Conservation (phyloP, 768 basidiomycete species). For the Mycena polygramma region DNA sequence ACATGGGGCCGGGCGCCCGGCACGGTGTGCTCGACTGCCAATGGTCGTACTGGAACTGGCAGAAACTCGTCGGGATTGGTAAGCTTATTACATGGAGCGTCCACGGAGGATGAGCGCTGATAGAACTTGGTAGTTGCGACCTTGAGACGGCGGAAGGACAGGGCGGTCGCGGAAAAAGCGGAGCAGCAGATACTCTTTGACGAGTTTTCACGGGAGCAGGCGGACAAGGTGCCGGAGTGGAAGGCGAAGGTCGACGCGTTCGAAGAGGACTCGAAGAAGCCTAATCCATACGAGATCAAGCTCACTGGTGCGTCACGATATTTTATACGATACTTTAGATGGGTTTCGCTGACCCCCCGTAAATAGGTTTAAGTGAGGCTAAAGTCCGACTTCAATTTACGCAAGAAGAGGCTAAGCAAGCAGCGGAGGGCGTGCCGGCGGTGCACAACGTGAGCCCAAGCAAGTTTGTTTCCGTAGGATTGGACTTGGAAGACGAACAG, state of each 20-base stretch:
- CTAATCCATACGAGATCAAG: background rate
- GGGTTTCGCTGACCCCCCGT: background rate
- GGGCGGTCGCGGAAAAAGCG: background rate
- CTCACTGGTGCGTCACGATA: background rate
- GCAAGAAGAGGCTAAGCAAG: conserved; percentile 7
- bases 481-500: conserved; percentile 17
- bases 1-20: conserved; percentile 45
- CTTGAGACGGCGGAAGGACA: background rate
- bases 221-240: too few relatives aligned
- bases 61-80: conserved; percentile 9
- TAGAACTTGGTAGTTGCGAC: background rate
- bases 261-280: too few relatives aligned
- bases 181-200: too few relatives aligned
- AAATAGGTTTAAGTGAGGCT: background rate
- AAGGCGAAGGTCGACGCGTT: too few relatives aligned
- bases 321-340: background rate
- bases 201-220: too few relatives aligned
- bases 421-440: background rate
- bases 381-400: background rate
- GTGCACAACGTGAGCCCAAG: conserved; percentile 10
- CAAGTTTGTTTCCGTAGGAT: background rate
- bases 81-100: background rate
- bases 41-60: conserved; percentile 38
- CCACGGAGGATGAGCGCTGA: too few relatives aligned
- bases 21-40: conserved; percentile 42